Evolutionary conservation across 2,329 filamentous ascomycete species (phyloP), one percentile per base, ranked within the genome.

Genomic region (Aspergillus hortae): DNA sequence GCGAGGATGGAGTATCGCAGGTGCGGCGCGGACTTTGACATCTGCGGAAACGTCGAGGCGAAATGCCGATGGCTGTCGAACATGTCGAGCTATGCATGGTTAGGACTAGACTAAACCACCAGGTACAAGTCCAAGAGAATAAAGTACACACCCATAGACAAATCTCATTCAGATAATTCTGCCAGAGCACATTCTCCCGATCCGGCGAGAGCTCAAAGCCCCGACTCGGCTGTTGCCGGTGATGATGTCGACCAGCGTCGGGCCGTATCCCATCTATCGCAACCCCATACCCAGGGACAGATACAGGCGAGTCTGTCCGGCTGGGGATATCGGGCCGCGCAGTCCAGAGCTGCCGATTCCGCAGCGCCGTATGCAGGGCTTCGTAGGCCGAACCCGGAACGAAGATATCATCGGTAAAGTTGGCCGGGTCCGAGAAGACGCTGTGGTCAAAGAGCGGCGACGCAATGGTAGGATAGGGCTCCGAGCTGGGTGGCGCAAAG

Each of bases 61-160:
- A 81, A 81, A 25, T 78, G 73, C 1, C 73, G 67, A 44, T 77
- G 67, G 27, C 71, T 69, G 56, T 81, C 79, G 47, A 82, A 80
- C 66, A 79, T 81, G 52, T 82, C 79, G 1, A 81, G 72, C 77
- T 71, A 6, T 27, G 46, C 40, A 23, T 15, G 27, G 35, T 53
- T 10, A 52, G 43, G 9, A 27, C 23, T n/a, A 14, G 19, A 36
- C 14, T 3, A n/a, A 6, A 33, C 11, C 2, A 23, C 23, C 1
- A 4, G 9, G 38, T 10, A 11, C 6, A 17, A 12, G n/a, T n/a
- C 2, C 10, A 23, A 23, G 23, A 23, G 23, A 23, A 9, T 15
- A 4, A 25, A 23, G 25, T 1, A 48, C 59, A 33, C 30, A 66
- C 64, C 65, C 64, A 67, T 21, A 58, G 49, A 43, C 64, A 65